These are phyloP conservation scores for Phytopythium aichiense DNA, from an alignment of 352 stramenopile species.

Conservation along the genomic window DNA sequence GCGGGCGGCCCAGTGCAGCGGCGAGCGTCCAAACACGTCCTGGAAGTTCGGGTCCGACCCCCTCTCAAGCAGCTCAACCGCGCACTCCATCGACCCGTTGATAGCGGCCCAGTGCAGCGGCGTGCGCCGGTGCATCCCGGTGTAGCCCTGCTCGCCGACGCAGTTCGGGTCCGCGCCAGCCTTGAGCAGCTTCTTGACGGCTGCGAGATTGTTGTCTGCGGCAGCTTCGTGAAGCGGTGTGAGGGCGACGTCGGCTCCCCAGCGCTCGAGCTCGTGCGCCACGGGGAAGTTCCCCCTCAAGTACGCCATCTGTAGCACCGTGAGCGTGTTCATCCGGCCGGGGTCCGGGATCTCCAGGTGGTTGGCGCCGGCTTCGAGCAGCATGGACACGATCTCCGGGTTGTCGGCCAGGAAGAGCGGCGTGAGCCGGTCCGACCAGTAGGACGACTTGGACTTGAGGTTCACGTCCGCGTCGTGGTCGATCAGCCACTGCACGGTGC, in stretches of 20 bases:
- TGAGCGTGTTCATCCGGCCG: conserved; percentile 67
- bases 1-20: conserved; percentile 64
- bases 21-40: conserved; percentile 50
- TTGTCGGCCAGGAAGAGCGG: conserved; percentile 70
- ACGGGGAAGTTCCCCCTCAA: conserved; percentile 63
- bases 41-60: conserved; percentile 72
- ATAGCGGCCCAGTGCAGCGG: conserved; percentile 73
- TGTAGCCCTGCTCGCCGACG: conserved; percentile 65
- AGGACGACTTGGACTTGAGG: conserved; percentile 50
- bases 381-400: conserved; percentile 51
- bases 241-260: conserved; percentile 64
- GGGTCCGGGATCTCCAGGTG: conserved; percentile 64
- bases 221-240: conserved; percentile 69
- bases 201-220: conserved; percentile 27
- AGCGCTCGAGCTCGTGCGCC: conserved; percentile 57
- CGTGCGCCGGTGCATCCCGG: conserved; percentile 59
- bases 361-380: conserved; percentile 63
- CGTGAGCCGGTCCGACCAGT: conserved; percentile 58
- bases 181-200: conserved; percentile 45
- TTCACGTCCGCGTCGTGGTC: conserved; percentile 56
- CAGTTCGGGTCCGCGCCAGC: conserved; percentile 54
- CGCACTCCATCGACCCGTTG: conserved; percentile 37
- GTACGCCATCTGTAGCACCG: conserved; percentile 60
- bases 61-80: conserved; percentile 40
- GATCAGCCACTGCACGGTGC: conserved; percentile 52